These are phyloP conservation scores for Salvia miltiorrhiza DNA, from an alignment of 257 asterid genomes.

Conservation along the genomic window DNA sequence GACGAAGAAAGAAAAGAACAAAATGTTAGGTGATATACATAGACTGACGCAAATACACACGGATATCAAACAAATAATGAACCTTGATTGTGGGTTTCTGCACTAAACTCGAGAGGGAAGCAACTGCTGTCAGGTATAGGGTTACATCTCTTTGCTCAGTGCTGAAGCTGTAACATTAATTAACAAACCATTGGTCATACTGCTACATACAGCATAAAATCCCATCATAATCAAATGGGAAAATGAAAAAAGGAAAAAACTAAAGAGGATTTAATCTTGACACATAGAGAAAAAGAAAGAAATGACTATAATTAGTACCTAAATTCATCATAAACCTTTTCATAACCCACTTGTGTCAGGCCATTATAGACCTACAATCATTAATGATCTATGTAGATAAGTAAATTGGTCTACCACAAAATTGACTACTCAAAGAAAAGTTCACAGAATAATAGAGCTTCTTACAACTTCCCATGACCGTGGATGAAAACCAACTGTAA, in stretches of 20 bases:
- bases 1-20: neutral
- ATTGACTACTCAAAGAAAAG: conserved; percentile 12
- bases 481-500: conserved; percentile 94
- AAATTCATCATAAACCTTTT: conserved; percentile 66
- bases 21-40: neutral
- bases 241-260: neutral
- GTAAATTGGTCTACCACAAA: conserved; percentile 12
- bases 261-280: neutral
- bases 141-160: conserved; percentile 77
- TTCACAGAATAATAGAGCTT: conserved; percentile 18
- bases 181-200: conserved; percentile 27
- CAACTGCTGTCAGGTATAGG: conserved; percentile 76
- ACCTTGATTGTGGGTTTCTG: conserved; percentile 79
- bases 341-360: conserved; percentile 89
- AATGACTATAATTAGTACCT: conserved; percentile 43
- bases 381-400: conserved; percentile 7
- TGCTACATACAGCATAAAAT: conserved; percentile 8
- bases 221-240: conserved; percentile 5
- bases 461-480: conserved; percentile 91
- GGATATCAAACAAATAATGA: conserved; percentile 7
- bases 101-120: conserved; percentile 68
- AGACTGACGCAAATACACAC: neutral
- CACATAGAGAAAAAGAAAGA: neutral
- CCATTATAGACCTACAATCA: conserved; percentile 80
- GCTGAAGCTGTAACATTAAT: conserved; percentile 56